Percentiles rank a stretch among this genome's conserved stretches.
Conservation (phyloP, 805 yeast genomes). For the Lipomyces starkeyi region DNA sequence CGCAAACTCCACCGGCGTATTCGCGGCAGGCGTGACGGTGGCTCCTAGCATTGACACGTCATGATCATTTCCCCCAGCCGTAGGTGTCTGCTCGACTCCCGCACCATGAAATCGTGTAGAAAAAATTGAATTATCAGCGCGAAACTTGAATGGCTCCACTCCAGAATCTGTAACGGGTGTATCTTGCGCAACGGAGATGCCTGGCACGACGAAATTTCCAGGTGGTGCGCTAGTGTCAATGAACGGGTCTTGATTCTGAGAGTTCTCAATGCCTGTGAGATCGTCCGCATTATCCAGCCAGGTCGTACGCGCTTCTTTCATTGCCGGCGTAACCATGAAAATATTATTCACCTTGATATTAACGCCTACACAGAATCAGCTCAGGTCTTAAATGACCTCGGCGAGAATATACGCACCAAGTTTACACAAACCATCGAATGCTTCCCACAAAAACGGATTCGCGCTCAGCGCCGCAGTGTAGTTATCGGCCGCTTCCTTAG, state of each 20-base stretch:
- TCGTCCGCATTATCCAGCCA: constrained; percentile 30
- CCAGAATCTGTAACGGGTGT: not conserved
- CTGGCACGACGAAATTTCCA: not conserved
- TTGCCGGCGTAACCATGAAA: constrained; percentile 37
- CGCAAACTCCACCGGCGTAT: constrained; percentile 8
- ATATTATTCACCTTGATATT: constrained; percentile 60
- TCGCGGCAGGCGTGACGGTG: not conserved
- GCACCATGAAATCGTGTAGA: not conserved
- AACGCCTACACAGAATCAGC: constrained; percentile 61
- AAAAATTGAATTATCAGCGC: not conserved
- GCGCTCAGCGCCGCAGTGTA: constrained; percentile 71
- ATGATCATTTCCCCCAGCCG: constrained; percentile 12
- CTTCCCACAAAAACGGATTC: constrained; percentile 87
- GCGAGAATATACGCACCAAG: constrained; percentile 20
- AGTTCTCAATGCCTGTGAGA: constrained; percentile 22
- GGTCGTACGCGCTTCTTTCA: constrained; percentile 34
- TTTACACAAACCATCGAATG: constrained; percentile 72
- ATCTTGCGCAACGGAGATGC: not conserved
- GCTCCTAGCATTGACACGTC: constrained; percentile 16
- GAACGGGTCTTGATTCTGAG: constrained; percentile 35
- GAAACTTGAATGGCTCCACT: constrained; percentile 15
- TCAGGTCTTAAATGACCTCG: not conserved
- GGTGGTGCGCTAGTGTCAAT: constrained; percentile 1
- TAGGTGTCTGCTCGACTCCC: constrained; percentile 9
- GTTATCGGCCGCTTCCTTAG: constrained; percentile 66